These are phyloP conservation scores for Paramecium octaurelia DNA, from an alignment of 73 alveolate species.

Conservation along the genomic window DNA sequence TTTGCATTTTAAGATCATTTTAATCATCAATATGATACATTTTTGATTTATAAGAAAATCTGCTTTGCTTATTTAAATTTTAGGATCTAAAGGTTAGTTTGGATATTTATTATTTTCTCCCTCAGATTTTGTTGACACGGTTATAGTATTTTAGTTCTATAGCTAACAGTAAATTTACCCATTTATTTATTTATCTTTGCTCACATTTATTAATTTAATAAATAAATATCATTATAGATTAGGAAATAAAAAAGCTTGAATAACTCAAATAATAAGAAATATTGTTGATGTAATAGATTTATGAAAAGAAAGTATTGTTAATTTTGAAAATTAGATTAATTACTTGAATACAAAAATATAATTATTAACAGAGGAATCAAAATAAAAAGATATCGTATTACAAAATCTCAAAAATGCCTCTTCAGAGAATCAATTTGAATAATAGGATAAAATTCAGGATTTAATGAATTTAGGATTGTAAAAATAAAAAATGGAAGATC, in stretches of 20 bases:
- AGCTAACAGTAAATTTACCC: background rate
- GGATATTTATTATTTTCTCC: background rate
- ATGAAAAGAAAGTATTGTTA: background rate
- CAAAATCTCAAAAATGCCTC: background rate
- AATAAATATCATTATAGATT: background rate
- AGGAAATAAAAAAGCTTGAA: constrained; percentile 2
- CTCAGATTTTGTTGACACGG: background rate
- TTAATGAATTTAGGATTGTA: background rate
- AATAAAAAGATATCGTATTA: background rate
- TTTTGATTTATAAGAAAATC: no score
- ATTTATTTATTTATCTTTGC: background rate
- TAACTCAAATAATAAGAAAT: background rate
- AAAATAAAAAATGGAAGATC: background rate
- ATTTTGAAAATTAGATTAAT: background rate
- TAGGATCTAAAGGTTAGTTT: no score
- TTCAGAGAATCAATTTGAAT: background rate
- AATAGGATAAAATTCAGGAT: background rate
- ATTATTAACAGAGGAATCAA: background rate
- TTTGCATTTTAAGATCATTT: no score
- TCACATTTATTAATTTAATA: background rate
- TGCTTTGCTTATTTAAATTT: no score
- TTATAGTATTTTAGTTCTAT: background rate
- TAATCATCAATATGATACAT: no score
- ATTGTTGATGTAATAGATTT: background rate
- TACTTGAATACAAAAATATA: background rate